Evolutionary conservation across 257 asterid species (phyloP), one percentile per base, ranked within the genome.

Genomic region (Coffea canephora): DNA sequence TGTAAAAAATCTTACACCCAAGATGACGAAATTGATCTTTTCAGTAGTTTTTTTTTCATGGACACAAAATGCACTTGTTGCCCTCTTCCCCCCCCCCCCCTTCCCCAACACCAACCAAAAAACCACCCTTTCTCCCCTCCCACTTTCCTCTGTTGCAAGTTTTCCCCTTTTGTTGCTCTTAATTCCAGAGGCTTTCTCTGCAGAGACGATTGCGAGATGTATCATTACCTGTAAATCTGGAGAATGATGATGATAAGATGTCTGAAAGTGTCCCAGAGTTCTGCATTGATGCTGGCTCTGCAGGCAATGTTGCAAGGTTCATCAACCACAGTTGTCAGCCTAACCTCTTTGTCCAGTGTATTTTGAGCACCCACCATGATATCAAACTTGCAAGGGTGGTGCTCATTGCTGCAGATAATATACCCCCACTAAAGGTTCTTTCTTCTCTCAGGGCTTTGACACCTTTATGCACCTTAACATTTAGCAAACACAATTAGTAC

Each of bases 261-360:
- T 80, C 88, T 12, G 96, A 94, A 34, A 84, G 73, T 46, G 90
- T 81, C 55, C 98, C 96, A 9, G 90, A 87, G 54, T 95, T 90
- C 70, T 95, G 99, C 89, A 91, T 95, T 57, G 99, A 95, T 83
- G 98, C 97, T 0, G 95, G 87, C 16, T 12, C 85, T 12, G 87
- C 87, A 1, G 99, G 99, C 5, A 95, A 91, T 54, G 46, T 91
- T 45, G 90, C 98, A 0, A 82, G 98, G 78, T 95, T 90, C 76
- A 95, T 95, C 48, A 95, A 95, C 34, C 99, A 95, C 36, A 91
- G 99, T 69, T 95, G 99, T 69, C 86, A 91, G 9, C 99, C 99
- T 0, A 95, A 95, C 69, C 78, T 95, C 23, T 95, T 95, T 23
- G 97, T 95, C 67, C 99, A 95, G 73, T 95, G 99, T 71, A 81